Evolutionary conservation across 176 grass and related monocot species (phyloP).

Genomic region (Saccharum officinarum): DNA sequence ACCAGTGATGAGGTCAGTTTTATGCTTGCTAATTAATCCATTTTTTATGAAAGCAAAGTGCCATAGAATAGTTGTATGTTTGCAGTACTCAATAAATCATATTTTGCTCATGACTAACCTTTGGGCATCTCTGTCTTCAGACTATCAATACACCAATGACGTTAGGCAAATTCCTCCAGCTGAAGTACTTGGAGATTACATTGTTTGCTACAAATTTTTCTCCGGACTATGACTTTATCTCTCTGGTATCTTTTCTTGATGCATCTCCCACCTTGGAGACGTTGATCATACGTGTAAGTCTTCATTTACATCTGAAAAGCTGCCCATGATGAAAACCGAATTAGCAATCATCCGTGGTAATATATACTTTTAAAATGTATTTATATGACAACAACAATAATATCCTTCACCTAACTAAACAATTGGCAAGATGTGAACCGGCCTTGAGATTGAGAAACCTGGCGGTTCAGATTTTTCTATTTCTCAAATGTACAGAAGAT

Average conservation of each 20-base stretch:
- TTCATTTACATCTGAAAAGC: background rate
- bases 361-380: background rate
- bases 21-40: background rate
- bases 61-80: background rate
- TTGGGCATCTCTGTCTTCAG: constrained; percentile 6
- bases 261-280: constrained; percentile 21
- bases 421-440: background rate
- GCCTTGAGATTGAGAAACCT: background rate
- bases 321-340: background rate
- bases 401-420: background rate
- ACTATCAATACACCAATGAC: background rate
- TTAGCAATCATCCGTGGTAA: background rate
- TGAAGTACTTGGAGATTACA: background rate
- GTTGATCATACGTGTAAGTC: constrained; percentile 26
- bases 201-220: background rate
- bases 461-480: background rate
- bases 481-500: background rate
- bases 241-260: constrained; percentile 34
- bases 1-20: background rate
- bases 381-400: background rate
- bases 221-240: constrained; percentile 10
- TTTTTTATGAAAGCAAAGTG: background rate
- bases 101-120: background rate
- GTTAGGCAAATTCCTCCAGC: constrained; percentile 6
- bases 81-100: background rate